Percentiles rank a stretch among this genome's conserved stretches.
Conservation (phyloP, 768 basidiomycete genomes). For the Panaeolus cyanescens region DNA sequence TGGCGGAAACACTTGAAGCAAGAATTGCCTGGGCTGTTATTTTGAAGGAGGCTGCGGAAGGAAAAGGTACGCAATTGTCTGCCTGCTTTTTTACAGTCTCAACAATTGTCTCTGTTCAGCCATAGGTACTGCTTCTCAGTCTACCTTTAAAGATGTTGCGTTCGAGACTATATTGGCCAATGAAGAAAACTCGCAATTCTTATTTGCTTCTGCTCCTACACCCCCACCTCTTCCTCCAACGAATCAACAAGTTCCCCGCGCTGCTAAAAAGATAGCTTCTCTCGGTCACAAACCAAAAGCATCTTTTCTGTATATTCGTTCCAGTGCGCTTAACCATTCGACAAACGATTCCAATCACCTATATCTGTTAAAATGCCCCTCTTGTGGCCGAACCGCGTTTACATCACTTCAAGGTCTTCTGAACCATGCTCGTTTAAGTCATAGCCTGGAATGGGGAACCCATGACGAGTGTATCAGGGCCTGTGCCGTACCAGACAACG, state of each 20-base stretch:
- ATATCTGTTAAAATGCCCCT: constrained; percentile 47
- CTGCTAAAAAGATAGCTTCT: constrained; percentile 12
- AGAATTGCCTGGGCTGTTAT: constrained; percentile 51
- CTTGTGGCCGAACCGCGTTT: constrained; percentile 45
- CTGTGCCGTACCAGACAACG: constrained; percentile 44
- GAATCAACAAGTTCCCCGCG: constrained; percentile 18
- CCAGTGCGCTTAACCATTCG: constrained; percentile 23
- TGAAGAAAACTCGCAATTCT: constrained; percentile 39
- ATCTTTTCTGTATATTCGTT: constrained; percentile 42
- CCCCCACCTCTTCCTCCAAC: constrained; percentile 18
- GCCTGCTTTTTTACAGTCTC: neutral
- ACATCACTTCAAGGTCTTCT: constrained; percentile 54
- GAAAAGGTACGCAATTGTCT: constrained; percentile 22
- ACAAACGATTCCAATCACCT: constrained; percentile 21
- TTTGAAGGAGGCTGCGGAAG: constrained; percentile 38
- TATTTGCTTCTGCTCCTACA: constrained; percentile 35
- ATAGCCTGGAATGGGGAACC: constrained; percentile 52
- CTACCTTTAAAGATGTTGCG: constrained; percentile 40
- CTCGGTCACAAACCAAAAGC: constrained; percentile 16
- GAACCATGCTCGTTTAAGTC: constrained; percentile 53
- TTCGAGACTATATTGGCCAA: constrained; percentile 40
- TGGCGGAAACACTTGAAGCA: constrained; percentile 41
- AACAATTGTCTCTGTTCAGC: constrained; percentile 5
- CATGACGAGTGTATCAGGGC: constrained; percentile 58
- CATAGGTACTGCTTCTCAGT: constrained; percentile 19